Base-by-base conservation (phyloP, 306 rosid genomes). In the Sicyos edulis region DNA sequence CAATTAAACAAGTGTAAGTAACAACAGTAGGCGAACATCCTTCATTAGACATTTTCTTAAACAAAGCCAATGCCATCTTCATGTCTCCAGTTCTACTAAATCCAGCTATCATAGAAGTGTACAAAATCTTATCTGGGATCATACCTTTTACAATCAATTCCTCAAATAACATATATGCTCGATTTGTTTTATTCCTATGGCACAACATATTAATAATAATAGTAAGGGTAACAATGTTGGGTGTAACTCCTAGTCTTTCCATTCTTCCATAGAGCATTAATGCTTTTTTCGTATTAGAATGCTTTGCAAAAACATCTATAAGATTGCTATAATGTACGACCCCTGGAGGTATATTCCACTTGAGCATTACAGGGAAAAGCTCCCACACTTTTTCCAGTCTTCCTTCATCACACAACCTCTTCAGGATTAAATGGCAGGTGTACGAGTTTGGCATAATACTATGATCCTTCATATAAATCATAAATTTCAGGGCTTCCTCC, bases 331-430 rank as follows among this genome's bases (percentile, higher is more conserved):
- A 88, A 76, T 77, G 82, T 68, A 83, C 80, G 79, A 60, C 87
- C 77, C 69, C 82, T 0, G 88, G 91, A 80, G 74, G 72, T 60
- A 83, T 74, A 78, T 84, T 86, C 76, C 72, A 76, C 86, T 88
- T 88, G 10, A 88, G 78, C 95, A 88, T 88, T 70, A 72, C 59
- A 24, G 91, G 95, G 68, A 88, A 71, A 65, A 88, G 74, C 75
- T 82, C 86, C 86, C 80, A 85, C 24, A 84, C 85, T 63, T 70
- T 81, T 58, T 86, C 76, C 57, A 81, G 65, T 72, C 72, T 73
- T 68, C 82, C 44, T 78, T 75, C 85, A 75, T 77, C 78, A 74
- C 89, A 88, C 66, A 88, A 80, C 77, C 40, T 72, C 34, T 72
- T 50, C 74, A 88, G 79, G 73, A 86, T 49, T 42, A 83, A 77